Conservation (phyloP, 2,329 filamentous ascomycete species). For the Alternaria viburni region DNA sequence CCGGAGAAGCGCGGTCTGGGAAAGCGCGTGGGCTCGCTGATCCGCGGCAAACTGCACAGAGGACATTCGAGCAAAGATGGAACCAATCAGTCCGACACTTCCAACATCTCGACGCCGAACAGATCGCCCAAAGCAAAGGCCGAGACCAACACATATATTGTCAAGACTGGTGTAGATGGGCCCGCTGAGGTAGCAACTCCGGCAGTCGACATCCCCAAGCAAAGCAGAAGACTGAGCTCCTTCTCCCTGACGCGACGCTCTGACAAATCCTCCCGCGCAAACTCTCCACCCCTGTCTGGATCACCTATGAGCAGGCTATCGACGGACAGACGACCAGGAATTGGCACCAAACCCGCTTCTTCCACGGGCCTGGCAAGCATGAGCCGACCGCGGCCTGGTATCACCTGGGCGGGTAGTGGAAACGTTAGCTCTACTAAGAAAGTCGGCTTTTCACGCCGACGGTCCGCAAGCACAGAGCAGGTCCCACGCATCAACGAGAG, state of each 20-base stretch:
- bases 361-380: slow-evolving; percentile 40
- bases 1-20: slow-evolving; percentile 38
- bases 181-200: slow-evolving; percentile 30
- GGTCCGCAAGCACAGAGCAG: slow-evolving; percentile 47
- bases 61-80: slow-evolving; percentile 12
- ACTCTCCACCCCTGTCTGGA: slow-evolving; percentile 45
- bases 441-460: slow-evolving; percentile 35
- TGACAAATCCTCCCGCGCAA: slow-evolving; percentile 45
- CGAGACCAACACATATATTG: slow-evolving; percentile 25
- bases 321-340: slow-evolving; percentile 13
- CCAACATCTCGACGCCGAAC: slow-evolving; percentile 1
- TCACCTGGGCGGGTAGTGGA: slow-evolving; percentile 39
- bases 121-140: slow-evolving; percentile 7
- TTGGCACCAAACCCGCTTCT: slow-evolving; percentile 33
- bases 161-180: slow-evolving; percentile 40
- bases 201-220: slow-evolving; percentile 32
- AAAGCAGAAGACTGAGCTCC: slow-evolving; percentile 41
- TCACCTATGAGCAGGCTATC: slow-evolving; percentile 46
- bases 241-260: slow-evolving; percentile 49
- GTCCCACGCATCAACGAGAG: slow-evolving; percentile 34
- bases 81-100: slow-evolving; percentile 1
- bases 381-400: slow-evolving; percentile 31
- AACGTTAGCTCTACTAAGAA: slow-evolving; percentile 26
- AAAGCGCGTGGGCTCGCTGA: slow-evolving; percentile 41
- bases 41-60: slow-evolving; percentile 36